Evolutionary conservation across 257 asterid genomes (phyloP).

Genomic region (Scutellaria galericulata): DNA sequence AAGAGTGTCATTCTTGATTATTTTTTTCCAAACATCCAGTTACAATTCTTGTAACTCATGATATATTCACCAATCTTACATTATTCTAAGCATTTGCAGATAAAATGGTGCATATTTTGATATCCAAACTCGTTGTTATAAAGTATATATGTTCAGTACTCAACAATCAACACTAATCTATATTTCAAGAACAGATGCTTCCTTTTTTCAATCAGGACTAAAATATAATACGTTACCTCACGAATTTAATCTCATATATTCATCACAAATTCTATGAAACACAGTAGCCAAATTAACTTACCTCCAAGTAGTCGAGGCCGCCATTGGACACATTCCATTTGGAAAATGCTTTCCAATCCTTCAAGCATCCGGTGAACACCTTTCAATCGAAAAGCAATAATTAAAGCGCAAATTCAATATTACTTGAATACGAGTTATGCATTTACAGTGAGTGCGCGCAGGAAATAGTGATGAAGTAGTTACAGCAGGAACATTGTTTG

Average conservation of each 20-base stretch:
- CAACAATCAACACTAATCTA: background rate
- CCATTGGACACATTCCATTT: conserved; percentile 79
- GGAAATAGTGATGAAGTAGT: conserved; percentile 15
- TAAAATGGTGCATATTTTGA: background rate
- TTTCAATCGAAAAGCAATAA: conserved; percentile 28
- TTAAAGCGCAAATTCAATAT: background rate
- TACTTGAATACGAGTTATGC: background rate
- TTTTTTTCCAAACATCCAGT: background rate
- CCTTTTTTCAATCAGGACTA: background rate
- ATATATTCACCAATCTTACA: background rate
- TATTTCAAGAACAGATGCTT: background rate
- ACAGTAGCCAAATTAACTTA: conserved; percentile 27
- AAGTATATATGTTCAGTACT: background rate
- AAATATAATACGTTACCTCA: background rate
- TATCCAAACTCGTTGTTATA: conserved; percentile 11
- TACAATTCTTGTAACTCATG: background rate
- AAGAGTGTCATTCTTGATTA: background rate
- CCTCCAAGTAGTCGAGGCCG: conserved; percentile 90
- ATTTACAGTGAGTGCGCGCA: background rate
- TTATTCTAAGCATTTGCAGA: conserved; percentile 9
- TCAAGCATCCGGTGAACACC: conserved; percentile 76
- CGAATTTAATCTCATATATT: conserved; percentile 5
- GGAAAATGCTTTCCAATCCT: conserved; percentile 76
- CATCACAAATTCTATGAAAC: conserved; percentile 24
- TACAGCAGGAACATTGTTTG: conserved; percentile 72